Percentiles rank a stretch among this genome's conserved stretches.
These are phyloP conservation scores for Glomus cerebriforme DNA, from an alignment of 192 early-diverging fungal genomes.

Conservation along the genomic window DNA sequence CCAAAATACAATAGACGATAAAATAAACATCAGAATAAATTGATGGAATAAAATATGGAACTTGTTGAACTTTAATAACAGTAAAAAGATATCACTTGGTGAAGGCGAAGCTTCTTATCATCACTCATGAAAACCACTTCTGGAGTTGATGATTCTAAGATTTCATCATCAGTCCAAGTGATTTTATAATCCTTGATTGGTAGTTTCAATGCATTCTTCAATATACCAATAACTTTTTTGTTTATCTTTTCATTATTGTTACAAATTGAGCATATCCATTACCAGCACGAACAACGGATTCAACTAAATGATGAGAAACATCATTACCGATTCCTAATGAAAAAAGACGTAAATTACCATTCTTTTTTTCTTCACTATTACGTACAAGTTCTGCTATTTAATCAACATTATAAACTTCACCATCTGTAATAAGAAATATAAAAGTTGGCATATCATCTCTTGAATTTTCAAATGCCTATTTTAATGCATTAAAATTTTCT, in stretches of 20 bases:
- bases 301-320: slow-evolving; percentile 55
- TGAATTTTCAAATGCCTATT: slow-evolving; percentile 31
- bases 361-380: slow-evolving; percentile 9
- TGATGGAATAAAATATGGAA: slow-evolving; percentile 9
- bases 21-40: slow-evolving; percentile 11
- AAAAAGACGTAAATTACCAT: slow-evolving; percentile 43
- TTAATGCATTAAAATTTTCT: slow-evolving; percentile 46
- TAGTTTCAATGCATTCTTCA: slow-evolving; percentile 48
- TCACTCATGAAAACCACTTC: too few relatives aligned
- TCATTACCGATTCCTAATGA: slow-evolving; percentile 48
- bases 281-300: slow-evolving; percentile 50
- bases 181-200: slow-evolving; percentile 50
- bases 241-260: slow-evolving; percentile 50
- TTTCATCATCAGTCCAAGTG: neutral
- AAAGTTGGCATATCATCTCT: slow-evolving; percentile 43
- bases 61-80: neutral
- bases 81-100: neutral
- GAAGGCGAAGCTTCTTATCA: neutral
- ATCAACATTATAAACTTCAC: slow-evolving; percentile 50
- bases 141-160: neutral
- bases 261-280: slow-evolving; percentile 54
- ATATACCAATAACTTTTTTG: slow-evolving; percentile 53
- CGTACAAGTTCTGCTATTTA: slow-evolving; percentile 37
- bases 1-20: slow-evolving; percentile 1
- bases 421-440: slow-evolving; percentile 47